Base-by-base conservation (phyloP, 768 basidiomycete species). In the Pholiota molesta region DNA sequence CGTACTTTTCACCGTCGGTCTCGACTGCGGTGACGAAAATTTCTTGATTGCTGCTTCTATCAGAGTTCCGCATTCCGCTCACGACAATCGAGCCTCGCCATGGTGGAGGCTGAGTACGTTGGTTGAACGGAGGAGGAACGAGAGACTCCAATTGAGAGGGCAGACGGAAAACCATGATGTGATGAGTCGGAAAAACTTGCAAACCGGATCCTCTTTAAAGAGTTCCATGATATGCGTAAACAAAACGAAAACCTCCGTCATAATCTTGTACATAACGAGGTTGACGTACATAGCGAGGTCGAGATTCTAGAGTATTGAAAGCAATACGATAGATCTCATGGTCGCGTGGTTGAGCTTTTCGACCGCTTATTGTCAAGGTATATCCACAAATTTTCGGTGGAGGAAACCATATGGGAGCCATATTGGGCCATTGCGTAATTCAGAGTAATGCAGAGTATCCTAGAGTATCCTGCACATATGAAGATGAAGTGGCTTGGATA, bases 1-100 rank as follows among this genome's bases (percentile, higher is more conserved):
- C 86, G 71, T 78, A 89, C 88, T 81, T 86, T 67, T 89, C 85
- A n/a, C 87, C 86, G 69, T 88, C 87, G 35, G 85, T 88, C 75
- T 89, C 88, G 45, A 87, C 86, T 26, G 86, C 86, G 29, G 86
- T 86, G 66, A 87, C 84, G 56, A 75, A 78, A 54, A 88, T 78
- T 62, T 82, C 80, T 68, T 85, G 84, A 65, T 73, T 80, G 67
- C 77, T 78, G 63, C 74, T 75, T 66, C 77, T 78, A 68, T 83
- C 81, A 65, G 80, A 78, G 65, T 77, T 63, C 61, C 81, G 70
- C 75, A 81, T 77, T 64, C 83, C 81, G 66, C 79, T 78, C 49
- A 86, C 78, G 62, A 82, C 69, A 68, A 89, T 74, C 4, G 77
- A 71, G 35, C 88, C 87, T 54, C 85, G 76, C 88, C 88, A 89